Base-by-base conservation (phyloP, 1,139 yeast genomes). In the Zygoascus meyerae region DNA sequence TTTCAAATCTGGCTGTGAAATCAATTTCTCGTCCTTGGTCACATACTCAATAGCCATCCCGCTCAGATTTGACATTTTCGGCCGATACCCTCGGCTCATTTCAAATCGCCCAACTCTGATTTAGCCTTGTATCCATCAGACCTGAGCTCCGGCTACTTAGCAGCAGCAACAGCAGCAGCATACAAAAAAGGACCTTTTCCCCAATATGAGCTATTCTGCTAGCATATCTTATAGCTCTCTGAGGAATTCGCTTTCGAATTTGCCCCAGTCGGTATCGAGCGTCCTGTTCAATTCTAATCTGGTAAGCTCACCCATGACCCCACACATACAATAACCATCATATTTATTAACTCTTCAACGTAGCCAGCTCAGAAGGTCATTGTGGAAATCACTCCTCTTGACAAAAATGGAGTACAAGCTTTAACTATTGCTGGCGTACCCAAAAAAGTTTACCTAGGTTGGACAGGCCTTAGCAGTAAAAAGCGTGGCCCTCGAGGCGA, bases 391-490 rank as follows among this genome's bases (percentile, higher is more conserved):
- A 48, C 53, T n/a, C 28, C 34, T 12, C 40, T 34, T 16, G 45
- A 35, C 14, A 35, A 30, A 16, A 4, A 18, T 11, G 40, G 35
- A 10, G 14, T n/a, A 2, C 21, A 21, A 10, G 11, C 17, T 14
- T 11, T 18, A 10, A 14, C 33, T 14, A 16, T 56, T 50, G 61
- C 51, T 40, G 53, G 53, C n/a, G 42, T 58, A 8, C 57, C 62
- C 12, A 56, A 51, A 16, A 66, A 60, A 49, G 70, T 64, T 7
- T 82, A 77, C 55, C 74, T 79, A n/a, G 95, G 95, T 0, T 87
- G 95, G 95, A 77, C 86, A 29, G 95, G 95, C n/a, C 73, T 74
- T 74, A 68, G 73, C 31, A 62, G 69, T 1, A 35, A 29, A 15
- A 16, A 38, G 28, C 30, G 42, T 15, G 37, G 28, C 14, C 36